Evolutionary conservation across 2,329 filamentous ascomycete genomes (phyloP).

Genomic region (Colletotrichum spinosum): DNA sequence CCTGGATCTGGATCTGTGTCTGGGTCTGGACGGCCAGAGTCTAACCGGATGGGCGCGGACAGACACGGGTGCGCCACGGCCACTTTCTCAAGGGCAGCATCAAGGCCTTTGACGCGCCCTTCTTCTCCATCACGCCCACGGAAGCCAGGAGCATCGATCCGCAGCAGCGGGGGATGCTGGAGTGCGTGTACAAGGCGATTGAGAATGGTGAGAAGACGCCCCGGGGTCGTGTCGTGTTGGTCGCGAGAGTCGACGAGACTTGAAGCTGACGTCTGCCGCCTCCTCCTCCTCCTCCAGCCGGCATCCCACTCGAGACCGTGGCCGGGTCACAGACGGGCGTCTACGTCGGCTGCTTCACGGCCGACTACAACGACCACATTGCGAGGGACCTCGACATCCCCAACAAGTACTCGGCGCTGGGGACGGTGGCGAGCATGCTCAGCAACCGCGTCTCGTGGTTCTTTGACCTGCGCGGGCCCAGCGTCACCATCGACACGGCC

Average conservation of each 20-base stretch:
- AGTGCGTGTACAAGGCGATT: slow-evolving; percentile 50
- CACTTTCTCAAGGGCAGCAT: slow-evolving; percentile 45
- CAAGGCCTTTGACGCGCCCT: slow-evolving; percentile 40
- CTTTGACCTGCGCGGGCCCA: slow-evolving; percentile 49
- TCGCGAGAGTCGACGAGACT: no score
- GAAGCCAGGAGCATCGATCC: slow-evolving; percentile 48
- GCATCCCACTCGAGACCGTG: slow-evolving; percentile 39
- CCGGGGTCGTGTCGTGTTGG: no score
- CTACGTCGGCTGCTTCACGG: slow-evolving; percentile 44
- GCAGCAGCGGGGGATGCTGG: slow-evolving; percentile 46
- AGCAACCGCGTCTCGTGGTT: slow-evolving; percentile 52
- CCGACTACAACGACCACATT: slow-evolving; percentile 40
- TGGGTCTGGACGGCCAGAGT: background rate
- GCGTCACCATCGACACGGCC: slow-evolving; percentile 52
- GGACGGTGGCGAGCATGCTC: slow-evolving; percentile 45
- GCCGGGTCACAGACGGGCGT: slow-evolving; percentile 38
- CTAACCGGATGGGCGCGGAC: background rate
- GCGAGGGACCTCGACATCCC: slow-evolving; percentile 33
- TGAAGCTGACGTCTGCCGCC: background rate
- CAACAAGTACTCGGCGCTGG: slow-evolving; percentile 42
- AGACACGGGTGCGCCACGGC: slow-evolving; percentile 40
- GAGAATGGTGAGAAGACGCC: slow-evolving; percentile 37
- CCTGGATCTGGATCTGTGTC: no score
- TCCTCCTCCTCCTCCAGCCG: slow-evolving; percentile 26
- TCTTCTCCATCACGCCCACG: slow-evolving; percentile 44